A percentile compares a stretch with the other conserved stretches of the same genome.
Conservation (phyloP, 73 alveolate species). For the Effrenium voratum region DNA sequence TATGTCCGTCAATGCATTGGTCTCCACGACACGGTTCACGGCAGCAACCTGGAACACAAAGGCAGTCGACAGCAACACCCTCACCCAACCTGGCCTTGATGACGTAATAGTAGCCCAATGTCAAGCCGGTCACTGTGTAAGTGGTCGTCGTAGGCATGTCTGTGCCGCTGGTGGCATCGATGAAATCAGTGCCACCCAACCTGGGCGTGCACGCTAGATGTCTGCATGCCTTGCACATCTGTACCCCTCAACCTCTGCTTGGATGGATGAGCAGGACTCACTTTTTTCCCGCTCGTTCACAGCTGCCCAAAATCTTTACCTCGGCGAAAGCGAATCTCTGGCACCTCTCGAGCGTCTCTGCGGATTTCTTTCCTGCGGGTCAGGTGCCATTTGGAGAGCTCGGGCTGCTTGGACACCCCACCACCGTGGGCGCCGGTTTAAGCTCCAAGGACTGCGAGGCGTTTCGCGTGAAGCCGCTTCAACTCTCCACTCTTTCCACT, state of each 20-base stretch:
- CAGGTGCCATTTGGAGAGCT: no score
- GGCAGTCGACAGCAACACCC: neutral
- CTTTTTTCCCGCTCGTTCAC: neutral
- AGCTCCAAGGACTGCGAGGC: no score
- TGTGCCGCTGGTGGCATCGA: constrained; percentile 61
- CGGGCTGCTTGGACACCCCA: no score
- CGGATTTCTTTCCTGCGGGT: no score
- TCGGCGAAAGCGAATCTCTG: neutral
- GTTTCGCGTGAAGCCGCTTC: no score
- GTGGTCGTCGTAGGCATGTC: constrained; percentile 45
- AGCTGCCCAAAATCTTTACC: neutral
- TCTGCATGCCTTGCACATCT: neutral
- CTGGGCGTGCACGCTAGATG: constrained; percentile 28
- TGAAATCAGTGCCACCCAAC: constrained; percentile 69
- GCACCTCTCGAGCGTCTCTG: no score
- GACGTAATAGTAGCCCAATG: constrained; percentile 62
- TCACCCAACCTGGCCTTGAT: neutral
- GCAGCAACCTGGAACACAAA: constrained; percentile 39
- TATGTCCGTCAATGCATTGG: constrained; percentile 64
- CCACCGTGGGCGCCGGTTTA: constrained; percentile 23
- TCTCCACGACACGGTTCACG: constrained; percentile 65
- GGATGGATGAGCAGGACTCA: neutral
- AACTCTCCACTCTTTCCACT: no score
- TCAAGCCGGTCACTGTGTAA: constrained; percentile 72
- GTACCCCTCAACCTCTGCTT: no score